Base-by-base conservation (phyloP, 192 early-diverging fungal genomes). In the Phlyctochytrium bullatum region DNA sequence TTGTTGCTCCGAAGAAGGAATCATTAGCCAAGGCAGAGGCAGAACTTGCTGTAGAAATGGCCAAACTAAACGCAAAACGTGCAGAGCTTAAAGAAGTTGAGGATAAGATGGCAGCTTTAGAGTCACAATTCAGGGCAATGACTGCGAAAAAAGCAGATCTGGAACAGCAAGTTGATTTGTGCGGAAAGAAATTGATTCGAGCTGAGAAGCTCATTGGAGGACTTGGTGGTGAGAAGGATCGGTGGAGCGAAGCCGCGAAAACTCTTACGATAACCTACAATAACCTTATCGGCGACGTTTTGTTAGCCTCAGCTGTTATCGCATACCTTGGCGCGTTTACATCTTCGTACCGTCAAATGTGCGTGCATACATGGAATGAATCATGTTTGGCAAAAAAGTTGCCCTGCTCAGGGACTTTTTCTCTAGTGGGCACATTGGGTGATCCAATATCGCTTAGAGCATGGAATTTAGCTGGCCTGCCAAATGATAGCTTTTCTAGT, bases 271-370 rank as follows among this genome's bases (percentile, higher is more conserved):
- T 61, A n/a, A 78, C 72, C 14, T 81, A 79, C 59, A 77, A 69
- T 56, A 80, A 78, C 53, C 63, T 86, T 27, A 86, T 80, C 4
- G 85, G 85, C 24, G 85, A 86, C 66, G 85, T 86, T 1, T 72
- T 86, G 33, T 63, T 86, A 2, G 56, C 85, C 2, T 81, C 83
- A 3, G 84, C 81, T 4, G 78, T 86, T 2, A 86, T 86, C 64
- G 81, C 85, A 4, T 86, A 86, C 63, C 67, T 86, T 4, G 85
- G 85, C 0, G 85, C 85, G 0, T 86, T 86, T 59, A 86, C 85
- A 0, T 79, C 75, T 2, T 63, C 80, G 0, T 86, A 83, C 68
- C 61, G 85, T 1, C 78, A 83, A 59, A 68, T 68, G 27, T 73
- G 74, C 33, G 50, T 80, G 10, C 54, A 14, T 20, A 80, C 85